Base-by-base conservation (phyloP, 2,329 filamentous ascomycete genomes). In the Aspergillus ruber region DNA sequence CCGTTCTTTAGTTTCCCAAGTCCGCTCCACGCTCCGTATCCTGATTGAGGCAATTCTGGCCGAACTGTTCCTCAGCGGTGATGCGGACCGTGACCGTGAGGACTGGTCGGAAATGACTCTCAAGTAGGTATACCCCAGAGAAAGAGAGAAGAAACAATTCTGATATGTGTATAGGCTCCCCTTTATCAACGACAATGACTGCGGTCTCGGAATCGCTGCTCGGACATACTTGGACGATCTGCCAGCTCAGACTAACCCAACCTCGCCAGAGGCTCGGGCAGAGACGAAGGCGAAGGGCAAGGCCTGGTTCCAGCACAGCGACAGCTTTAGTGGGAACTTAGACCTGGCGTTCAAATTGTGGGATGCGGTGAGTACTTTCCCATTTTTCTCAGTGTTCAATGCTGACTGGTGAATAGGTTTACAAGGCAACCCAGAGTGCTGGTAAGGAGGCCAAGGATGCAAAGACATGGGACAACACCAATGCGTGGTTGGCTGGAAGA, bases 11-110 rank as follows among this genome's bases (percentile, higher is more conserved):
- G 83, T 89, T 36, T 85, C 85, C 2, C 82, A 87, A 36, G 84
- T 96, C 20, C 85, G 90, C 35, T 82, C 85, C 54, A 82, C 84
- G 29, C 77, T 95, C 54, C 82, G 93, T 42, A 90, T 95, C 64
- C 72, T 97, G 32, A 73, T 93, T 12, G 93, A 98, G 69, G 86
- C 89, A 38, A 81, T 91, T 53, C 76, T 90, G 17, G 84, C 84
- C 5, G 85, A 86, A 25, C 81, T 95, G 74, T 84, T 96, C 56
- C 76, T 96, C 60, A 84, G 84, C 57, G 88, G 84, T 6, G 88
- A 94, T 60, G 86, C 84, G 17, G 78, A 86, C 49, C 81, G 90
- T 35, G 80, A 85, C 49, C 77, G 83, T 47, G 74, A 79, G 10
- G 84, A 88, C 61, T 79, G 82, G 65, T 72, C 82, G 46, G 79